phyloP scores from a whole-genome alignment of 2,329 filamentous ascomycete species.

The Talaromyces sp. region DNA sequence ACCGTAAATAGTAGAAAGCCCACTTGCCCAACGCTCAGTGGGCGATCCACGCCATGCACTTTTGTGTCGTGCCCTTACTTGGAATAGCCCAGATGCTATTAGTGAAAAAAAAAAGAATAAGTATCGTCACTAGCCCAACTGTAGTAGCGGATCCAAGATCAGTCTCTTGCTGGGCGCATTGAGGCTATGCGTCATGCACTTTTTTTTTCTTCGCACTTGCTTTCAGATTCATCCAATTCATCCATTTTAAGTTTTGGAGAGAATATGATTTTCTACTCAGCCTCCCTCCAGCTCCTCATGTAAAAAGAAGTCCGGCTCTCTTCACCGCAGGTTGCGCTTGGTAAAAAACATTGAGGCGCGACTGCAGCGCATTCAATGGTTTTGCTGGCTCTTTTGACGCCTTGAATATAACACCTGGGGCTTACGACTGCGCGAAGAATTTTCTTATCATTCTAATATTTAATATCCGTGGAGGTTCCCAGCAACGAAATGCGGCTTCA shows the following conservation, averaged over 20 bases:
- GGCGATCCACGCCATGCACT: background rate
- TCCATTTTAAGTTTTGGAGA: background rate
- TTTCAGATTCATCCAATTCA: background rate
- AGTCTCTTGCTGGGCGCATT: background rate
- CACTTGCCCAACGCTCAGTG: background rate
- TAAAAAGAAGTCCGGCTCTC: background rate
- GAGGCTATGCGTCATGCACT: background rate
- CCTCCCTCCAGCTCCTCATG: background rate
- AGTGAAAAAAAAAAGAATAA: background rate
- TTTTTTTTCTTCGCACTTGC: background rate
- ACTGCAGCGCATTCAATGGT: background rate
- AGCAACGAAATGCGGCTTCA: slow-evolving; percentile 2
- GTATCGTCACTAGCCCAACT: background rate
- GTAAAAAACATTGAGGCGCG: background rate
- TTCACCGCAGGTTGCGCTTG: background rate
- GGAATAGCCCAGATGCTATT: background rate
- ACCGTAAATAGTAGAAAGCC: background rate
- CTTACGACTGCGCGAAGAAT: background rate
- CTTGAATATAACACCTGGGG: no score
- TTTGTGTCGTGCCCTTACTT: background rate
- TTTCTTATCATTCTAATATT: background rate
- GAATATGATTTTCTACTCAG: background rate
- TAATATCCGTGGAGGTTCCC: background rate
- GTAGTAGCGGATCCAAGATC: background rate
- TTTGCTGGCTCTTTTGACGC: background rate